Evolutionary conservation across 495 filamentous ascomycete genomes (phyloP).

Genomic region (Podospora comata): DNA sequence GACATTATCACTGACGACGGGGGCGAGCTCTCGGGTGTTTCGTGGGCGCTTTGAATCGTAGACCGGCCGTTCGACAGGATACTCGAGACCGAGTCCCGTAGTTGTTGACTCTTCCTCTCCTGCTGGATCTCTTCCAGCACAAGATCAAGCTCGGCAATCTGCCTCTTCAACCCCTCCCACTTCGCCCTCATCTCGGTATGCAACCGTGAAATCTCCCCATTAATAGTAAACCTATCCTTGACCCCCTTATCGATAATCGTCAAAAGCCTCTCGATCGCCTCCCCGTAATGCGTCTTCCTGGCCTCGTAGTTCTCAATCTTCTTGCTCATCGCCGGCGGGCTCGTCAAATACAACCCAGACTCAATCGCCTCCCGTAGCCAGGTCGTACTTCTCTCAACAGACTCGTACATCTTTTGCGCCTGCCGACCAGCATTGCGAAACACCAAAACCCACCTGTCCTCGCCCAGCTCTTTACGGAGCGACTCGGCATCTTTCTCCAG

Average conservation of each 20-base stretch:
- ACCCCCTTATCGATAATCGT: slow-evolving; percentile 90
- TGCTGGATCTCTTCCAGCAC: slow-evolving; percentile 67
- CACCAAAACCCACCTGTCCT: slow-evolving; percentile 92
- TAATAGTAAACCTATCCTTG: slow-evolving; percentile 85
- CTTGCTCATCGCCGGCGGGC: slow-evolving; percentile 62
- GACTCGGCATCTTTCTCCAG: slow-evolving; percentile 85
- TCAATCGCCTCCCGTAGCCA: slow-evolving; percentile 83
- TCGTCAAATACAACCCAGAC: slow-evolving; percentile 64
- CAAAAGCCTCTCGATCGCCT: slow-evolving; percentile 87
- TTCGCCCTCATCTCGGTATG: slow-evolving; percentile 76
- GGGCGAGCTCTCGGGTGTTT: slow-evolving; percentile 84
- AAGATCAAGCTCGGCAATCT: slow-evolving; percentile 71
- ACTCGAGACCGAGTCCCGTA: slow-evolving; percentile 91
- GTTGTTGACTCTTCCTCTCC: slow-evolving; percentile 64
- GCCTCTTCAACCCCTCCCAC: slow-evolving; percentile 70
- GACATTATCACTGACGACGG: slow-evolving; percentile 82
- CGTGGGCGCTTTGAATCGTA: slow-evolving; percentile 64
- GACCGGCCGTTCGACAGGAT: slow-evolving; percentile 86
- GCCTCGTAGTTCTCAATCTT: slow-evolving; percentile 91
- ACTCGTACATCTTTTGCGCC: slow-evolving; percentile 91
- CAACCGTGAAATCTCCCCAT: slow-evolving; percentile 85
- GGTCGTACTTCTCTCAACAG: slow-evolving; percentile 75
- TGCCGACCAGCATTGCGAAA: slow-evolving; percentile 92
- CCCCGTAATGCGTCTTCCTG: slow-evolving; percentile 91
- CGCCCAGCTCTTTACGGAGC: slow-evolving; percentile 80